These are phyloP conservation scores for Phaeosphaeria sp. DNA, from an alignment of 2,329 filamentous ascomycete species.

Conservation along the genomic window DNA sequence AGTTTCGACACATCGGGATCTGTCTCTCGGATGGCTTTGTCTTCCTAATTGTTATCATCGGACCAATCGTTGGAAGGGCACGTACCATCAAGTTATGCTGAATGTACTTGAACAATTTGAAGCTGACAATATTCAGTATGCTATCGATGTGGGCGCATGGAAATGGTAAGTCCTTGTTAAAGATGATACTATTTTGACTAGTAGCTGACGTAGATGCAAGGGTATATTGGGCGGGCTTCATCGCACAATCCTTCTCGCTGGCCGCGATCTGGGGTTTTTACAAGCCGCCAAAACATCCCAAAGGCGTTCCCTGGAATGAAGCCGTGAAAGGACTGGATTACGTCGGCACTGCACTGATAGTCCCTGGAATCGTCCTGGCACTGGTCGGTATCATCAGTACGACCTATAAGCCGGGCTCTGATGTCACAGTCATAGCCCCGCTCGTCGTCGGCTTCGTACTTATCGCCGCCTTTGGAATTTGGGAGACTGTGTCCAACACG, in stretches of 20 bases:
- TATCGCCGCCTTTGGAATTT: conserved; percentile 42
- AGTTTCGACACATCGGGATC: conserved; percentile 13
- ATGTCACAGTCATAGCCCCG: conserved; percentile 39
- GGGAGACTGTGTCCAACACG: conserved; percentile 37
- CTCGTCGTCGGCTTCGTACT: conserved; percentile 43
- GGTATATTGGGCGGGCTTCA: conserved; percentile 32
- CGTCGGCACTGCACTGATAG: conserved; percentile 35
- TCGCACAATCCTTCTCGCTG: conserved; percentile 31
- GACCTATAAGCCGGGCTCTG: conserved; percentile 27
- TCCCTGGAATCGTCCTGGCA: conserved; percentile 32
- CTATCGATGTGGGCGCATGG: conserved; percentile 18
- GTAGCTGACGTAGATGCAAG: conserved; percentile 12
- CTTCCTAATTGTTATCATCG: conserved; percentile 56
- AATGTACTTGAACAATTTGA: not conserved
- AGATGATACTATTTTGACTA: too few relatives aligned
- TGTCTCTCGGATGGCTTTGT: conserved; percentile 48
- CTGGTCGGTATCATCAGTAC: conserved; percentile 45
- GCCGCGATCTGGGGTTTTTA: conserved; percentile 25
- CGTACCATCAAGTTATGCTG: not conserved
- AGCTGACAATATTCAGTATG: conserved; percentile 15
- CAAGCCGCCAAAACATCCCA: conserved; percentile 36
- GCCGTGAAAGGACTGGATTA: conserved; percentile 42
- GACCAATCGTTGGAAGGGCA: conserved; percentile 54
- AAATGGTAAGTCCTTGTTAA: too few relatives aligned
- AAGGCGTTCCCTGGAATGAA: conserved; percentile 31